Percentiles rank a stretch among this genome's conserved stretches.
phyloP scores from a whole-genome alignment of 805 yeast genomes.

The Blastobotrys parvus region DNA sequence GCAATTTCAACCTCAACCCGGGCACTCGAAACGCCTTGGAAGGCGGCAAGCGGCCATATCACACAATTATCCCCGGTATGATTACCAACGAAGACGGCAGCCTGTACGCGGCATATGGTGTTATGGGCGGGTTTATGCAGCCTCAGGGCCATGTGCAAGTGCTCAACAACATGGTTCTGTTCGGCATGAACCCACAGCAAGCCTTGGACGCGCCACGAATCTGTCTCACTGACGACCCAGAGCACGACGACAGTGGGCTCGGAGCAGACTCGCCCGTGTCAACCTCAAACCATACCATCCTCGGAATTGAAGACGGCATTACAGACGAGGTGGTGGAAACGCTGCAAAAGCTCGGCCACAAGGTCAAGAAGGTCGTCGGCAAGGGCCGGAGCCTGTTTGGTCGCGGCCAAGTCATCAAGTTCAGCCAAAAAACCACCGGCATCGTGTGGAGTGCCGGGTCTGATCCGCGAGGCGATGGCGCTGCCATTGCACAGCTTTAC shows the following conservation, averaged over 20 bases:
- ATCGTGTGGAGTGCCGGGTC: slow-evolving; percentile 61
- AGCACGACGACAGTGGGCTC: slow-evolving; percentile 41
- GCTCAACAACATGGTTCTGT: slow-evolving; percentile 53
- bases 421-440: slow-evolving; percentile 30
- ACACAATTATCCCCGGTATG: slow-evolving; percentile 79
- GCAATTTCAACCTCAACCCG: slow-evolving; percentile 57
- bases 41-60: slow-evolving; percentile 69
- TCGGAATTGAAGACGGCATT: slow-evolving; percentile 60
- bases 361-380: slow-evolving; percentile 32
- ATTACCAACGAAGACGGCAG: slow-evolving; percentile 40
- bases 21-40: slow-evolving; percentile 52
- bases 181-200: slow-evolving; percentile 61
- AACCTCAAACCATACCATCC: slow-evolving; percentile 44
- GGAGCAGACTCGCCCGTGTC: slow-evolving; percentile 62
- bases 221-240: slow-evolving; percentile 48
- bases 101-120: slow-evolving; percentile 66
- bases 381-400: slow-evolving; percentile 30
- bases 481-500: slow-evolving; percentile 35
- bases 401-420: slow-evolving; percentile 63
- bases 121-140: slow-evolving; percentile 84
- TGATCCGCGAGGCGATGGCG: slow-evolving; percentile 82
- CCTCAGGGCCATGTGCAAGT: slow-evolving; percentile 83
- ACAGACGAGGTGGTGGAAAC: slow-evolving; percentile 36
- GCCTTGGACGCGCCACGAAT: slow-evolving; percentile 71
- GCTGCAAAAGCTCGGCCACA: slow-evolving; percentile 50